A percentile compares a stretch with the other conserved stretches of the same genome.
These are phyloP conservation scores for Diplotaxis tenuifolia DNA, from an alignment of 345 rosid genomes.

Conservation along the genomic window DNA sequence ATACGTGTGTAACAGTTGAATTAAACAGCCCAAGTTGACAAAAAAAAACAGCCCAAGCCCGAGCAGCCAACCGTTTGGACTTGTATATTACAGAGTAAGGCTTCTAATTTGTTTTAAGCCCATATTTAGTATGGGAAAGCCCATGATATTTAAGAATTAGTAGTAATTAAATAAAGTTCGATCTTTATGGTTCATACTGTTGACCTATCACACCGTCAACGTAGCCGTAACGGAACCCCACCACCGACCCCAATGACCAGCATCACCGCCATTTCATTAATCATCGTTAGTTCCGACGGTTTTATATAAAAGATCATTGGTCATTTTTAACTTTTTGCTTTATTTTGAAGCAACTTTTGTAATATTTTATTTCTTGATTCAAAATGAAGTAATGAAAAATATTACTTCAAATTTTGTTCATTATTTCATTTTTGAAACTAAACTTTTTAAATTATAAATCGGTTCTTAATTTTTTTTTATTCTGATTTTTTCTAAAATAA, in stretches of 20 bases:
- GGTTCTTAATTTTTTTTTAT: no score
- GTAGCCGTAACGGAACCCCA: constrained; percentile 29
- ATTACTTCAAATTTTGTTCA: no score
- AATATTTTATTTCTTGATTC: no score
- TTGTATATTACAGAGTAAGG: neutral
- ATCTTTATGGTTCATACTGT: constrained; percentile 1
- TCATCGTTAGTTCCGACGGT: constrained; percentile 2
- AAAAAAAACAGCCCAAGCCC: neutral
- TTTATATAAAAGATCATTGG: no score
- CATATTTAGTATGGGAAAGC: neutral
- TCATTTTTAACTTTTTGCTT: no score
- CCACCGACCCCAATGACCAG: constrained; percentile 29
- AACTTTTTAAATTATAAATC: no score
- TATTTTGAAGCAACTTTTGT: no score
- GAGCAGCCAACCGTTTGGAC: neutral
- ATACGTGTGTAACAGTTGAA: neutral
- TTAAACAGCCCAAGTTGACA: neutral
- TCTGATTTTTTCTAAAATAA: no score
- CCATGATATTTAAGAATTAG: neutral
- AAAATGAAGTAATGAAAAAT: no score
- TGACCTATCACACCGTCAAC: constrained; percentile 16
- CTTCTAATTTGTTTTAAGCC: neutral
- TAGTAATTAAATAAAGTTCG: neutral
- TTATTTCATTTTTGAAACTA: no score
- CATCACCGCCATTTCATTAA: constrained; percentile 27